Evolutionary conservation across 2,329 filamentous ascomycete species (phyloP).

Genomic region (Zymoseptoria pseudotritici): DNA sequence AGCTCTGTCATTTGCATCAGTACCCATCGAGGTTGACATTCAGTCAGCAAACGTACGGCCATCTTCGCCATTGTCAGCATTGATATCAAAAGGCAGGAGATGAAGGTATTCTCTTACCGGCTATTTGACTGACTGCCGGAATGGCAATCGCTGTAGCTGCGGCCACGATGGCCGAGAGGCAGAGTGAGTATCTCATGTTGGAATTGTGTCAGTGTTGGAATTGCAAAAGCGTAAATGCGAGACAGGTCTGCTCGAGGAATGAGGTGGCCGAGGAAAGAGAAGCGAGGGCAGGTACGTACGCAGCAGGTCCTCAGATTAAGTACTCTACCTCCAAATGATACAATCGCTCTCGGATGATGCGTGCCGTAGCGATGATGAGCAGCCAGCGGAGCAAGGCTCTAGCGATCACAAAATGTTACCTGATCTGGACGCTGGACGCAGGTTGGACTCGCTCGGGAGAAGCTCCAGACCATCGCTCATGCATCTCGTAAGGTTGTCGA

Average conservation of each 20-base stretch:
- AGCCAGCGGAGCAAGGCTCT: neutral
- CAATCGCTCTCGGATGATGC: neutral
- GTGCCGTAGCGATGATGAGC: neutral
- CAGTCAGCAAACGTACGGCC: no score
- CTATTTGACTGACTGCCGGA: neutral
- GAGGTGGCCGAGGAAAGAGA: neutral
- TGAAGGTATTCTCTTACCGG: neutral
- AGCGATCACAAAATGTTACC: neutral
- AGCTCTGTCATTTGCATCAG: no score
- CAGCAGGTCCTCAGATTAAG: neutral
- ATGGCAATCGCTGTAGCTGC: slow-evolving; percentile 5
- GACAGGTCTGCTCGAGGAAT: neutral
- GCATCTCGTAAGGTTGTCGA: neutral
- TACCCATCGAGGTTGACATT: no score
- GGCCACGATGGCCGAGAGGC: slow-evolving; percentile 4
- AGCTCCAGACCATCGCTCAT: neutral
- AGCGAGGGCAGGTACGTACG: neutral
- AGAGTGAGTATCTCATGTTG: slow-evolving; percentile 8
- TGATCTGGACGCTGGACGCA: neutral
- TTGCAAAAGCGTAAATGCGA: neutral
- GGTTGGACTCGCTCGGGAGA: neutral
- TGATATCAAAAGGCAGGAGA: neutral
- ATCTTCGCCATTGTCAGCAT: neutral
- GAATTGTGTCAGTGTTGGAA: neutral
- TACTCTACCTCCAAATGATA: neutral